Conservation (phyloP, 495 filamentous ascomycete species). For the Melanomma pulvis-pyrius region DNA sequence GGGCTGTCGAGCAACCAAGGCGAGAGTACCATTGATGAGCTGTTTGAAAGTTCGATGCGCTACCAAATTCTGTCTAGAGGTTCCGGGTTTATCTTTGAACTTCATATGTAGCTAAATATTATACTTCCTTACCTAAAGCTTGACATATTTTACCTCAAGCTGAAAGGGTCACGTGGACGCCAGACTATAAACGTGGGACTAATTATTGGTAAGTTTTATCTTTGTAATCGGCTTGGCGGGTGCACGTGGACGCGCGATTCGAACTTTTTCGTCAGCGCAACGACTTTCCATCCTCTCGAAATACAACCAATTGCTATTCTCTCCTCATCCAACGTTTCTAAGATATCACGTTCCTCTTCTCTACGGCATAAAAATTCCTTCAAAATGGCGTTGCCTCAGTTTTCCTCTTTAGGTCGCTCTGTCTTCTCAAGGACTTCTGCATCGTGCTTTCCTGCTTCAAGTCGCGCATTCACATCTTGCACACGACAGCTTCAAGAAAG, state of each 20-base stretch:
- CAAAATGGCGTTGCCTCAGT: slow-evolving; percentile 1
- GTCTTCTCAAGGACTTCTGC: not conserved
- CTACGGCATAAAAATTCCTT: not conserved
- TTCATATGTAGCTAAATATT: no score
- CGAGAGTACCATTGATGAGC: no score
- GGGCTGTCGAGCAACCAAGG: no score
- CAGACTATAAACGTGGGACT: no score
- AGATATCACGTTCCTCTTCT: no score
- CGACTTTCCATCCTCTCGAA: not conserved
- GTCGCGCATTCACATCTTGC: not conserved
- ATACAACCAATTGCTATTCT: not conserved
- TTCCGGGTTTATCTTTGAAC: no score
- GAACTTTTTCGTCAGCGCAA: not conserved
- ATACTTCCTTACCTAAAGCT: no score
- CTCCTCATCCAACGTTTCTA: not conserved
- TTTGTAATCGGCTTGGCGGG: not conserved
- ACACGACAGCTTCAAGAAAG: not conserved
- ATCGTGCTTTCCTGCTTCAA: not conserved
- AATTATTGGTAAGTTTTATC: slow-evolving; percentile 3
- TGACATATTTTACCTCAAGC: no score
- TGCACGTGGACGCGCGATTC: not conserved
- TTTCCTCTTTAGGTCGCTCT: not conserved
- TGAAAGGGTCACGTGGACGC: no score
- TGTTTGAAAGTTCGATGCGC: no score
- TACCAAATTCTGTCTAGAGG: no score